Evolutionary conservation across 176 grass and related monocot genomes (phyloP).

Genomic region (Urochloa ruziziensis): DNA sequence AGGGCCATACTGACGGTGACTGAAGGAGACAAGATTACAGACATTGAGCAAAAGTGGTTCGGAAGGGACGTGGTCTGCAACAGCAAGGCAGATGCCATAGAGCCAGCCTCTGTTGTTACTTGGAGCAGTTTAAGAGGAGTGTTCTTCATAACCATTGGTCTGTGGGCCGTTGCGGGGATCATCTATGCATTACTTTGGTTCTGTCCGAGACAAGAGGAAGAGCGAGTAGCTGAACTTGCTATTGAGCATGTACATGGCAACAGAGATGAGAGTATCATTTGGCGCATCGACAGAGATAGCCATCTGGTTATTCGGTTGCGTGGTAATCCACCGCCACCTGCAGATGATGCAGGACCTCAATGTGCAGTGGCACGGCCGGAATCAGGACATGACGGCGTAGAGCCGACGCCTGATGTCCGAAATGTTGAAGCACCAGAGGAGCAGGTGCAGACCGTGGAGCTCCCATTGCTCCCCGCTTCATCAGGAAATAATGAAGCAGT

Average conservation of each 20-base stretch:
- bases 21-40: neutral
- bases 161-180: neutral
- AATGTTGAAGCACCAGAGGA: neutral
- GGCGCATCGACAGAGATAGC: neutral
- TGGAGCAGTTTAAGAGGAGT: conserved; percentile 4
- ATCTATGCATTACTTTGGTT: neutral
- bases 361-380: neutral
- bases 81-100: neutral
- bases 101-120: neutral
- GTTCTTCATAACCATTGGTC: conserved; percentile 1
- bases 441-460: neutral
- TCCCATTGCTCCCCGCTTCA: neutral
- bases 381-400: neutral
- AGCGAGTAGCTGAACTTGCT: neutral
- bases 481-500: neutral
- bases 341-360: neutral
- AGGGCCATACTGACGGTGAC: neutral
- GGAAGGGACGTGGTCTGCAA: neutral
- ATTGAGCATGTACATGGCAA: neutral
- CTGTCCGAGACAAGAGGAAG: neutral
- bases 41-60: neutral
- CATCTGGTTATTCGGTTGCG: neutral
- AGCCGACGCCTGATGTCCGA: neutral
- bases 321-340: neutral
- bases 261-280: neutral